These are phyloP conservation scores for Salvia hispanica DNA, from an alignment of 257 asterid species.

Conservation along the genomic window DNA sequence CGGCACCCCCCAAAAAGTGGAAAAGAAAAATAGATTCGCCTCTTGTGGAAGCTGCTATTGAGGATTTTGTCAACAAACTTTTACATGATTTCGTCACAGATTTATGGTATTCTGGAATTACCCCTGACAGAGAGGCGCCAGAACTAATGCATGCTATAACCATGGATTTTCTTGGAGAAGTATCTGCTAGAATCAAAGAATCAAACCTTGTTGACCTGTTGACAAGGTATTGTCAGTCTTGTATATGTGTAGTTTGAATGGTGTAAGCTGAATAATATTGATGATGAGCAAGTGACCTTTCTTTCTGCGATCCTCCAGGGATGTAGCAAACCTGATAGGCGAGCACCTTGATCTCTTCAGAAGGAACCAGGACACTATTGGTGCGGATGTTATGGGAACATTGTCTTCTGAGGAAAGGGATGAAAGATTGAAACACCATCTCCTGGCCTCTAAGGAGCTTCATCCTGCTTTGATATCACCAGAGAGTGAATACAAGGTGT, in stretches of 20 bases:
- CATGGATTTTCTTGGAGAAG: conserved; percentile 94
- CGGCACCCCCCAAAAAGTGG: conserved; percentile 72
- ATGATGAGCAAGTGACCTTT: conserved; percentile 20
- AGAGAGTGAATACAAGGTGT: conserved; percentile 99
- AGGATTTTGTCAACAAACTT: conserved; percentile 72
- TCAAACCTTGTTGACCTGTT: conserved; percentile 87
- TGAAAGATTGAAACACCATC: conserved; percentile 91
- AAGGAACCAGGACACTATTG: conserved; percentile 84
- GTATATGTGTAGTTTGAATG: conserved; percentile 15
- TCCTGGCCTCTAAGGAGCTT: conserved; percentile 81
- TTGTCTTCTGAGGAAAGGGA: conserved; percentile 98
- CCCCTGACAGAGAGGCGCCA: conserved; percentile 93
- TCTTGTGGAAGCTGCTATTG: conserved; percentile 78
- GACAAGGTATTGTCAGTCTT: conserved; percentile 60
- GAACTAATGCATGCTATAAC: conserved; percentile 63
- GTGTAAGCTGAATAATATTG: conserved; percentile 11
- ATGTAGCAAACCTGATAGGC: conserved; percentile 78
- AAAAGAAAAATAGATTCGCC: conserved; percentile 90
- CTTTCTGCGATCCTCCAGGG: conserved; percentile 56
- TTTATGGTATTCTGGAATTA: conserved; percentile 89
- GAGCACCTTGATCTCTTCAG: conserved; percentile 91
- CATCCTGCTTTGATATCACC: conserved; percentile 97
- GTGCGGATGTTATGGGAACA: conserved; percentile 93
- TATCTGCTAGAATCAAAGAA: conserved; percentile 76
- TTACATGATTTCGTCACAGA: conserved; percentile 86